phyloP scores from a whole-genome alignment of 2,329 filamentous ascomycete genomes.

The Thermomyces lanuginosus region DNA sequence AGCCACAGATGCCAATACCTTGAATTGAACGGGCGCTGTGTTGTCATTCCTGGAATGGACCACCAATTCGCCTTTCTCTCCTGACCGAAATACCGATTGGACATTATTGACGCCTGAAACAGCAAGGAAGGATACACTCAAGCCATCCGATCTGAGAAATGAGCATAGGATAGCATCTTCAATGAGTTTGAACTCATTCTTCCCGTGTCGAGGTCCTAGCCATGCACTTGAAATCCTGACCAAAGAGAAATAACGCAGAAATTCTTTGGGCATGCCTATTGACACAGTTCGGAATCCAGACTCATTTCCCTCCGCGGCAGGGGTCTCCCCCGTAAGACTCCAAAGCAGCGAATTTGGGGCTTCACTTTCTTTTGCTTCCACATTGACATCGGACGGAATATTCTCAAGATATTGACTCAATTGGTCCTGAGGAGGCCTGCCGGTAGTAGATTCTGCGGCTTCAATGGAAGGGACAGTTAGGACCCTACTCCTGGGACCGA shows the following conservation, averaged over 20 bases:
- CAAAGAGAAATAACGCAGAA: constrained; percentile 63
- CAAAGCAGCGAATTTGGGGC: constrained; percentile 26
- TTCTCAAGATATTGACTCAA: constrained; percentile 19
- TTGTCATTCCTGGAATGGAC: constrained; percentile 60
- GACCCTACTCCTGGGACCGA: constrained; percentile 13
- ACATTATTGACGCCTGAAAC: constrained; percentile 59
- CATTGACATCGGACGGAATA: constrained; percentile 17
- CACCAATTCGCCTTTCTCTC: constrained; percentile 47
- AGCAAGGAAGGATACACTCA: constrained; percentile 61
- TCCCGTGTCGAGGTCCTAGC: constrained; percentile 77
- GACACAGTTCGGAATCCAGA: constrained; percentile 42
- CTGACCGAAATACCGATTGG: constrained; percentile 51
- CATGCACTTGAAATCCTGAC: constrained; percentile 68
- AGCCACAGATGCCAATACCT: constrained; percentile 54
- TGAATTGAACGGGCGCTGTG: constrained; percentile 36
- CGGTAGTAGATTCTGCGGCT: constrained; percentile 1
- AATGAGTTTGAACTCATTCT: constrained; percentile 47
- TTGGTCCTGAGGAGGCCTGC: constrained; percentile 8
- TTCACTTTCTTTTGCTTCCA: constrained; percentile 23
- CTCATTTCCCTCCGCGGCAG: constrained; percentile 35
- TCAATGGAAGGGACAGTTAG: not conserved
- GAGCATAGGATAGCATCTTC: constrained; percentile 65
- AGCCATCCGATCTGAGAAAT: constrained; percentile 56
- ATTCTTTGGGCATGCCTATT: constrained; percentile 48
- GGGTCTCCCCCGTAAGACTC: constrained; percentile 41